Base-by-base conservation (phyloP, 75 land plant genomes). In the Larix kaempferi region DNA sequence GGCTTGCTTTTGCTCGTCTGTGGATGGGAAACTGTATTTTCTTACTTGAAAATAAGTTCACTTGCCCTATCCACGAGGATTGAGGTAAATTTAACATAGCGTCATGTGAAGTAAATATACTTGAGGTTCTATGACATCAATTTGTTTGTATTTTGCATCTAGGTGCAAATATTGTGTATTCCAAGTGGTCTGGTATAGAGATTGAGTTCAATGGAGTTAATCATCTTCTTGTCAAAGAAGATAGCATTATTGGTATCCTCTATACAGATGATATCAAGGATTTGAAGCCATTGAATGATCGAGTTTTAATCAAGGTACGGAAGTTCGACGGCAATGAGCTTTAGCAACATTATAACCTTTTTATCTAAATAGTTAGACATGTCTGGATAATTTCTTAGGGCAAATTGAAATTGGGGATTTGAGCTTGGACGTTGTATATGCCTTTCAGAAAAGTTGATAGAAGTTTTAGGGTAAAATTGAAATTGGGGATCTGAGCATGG, bases 151-250 rank as follows among this genome's bases (percentile, higher is more conserved):
- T 76, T 21, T 58, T 76, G 37, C n/a, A 76, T 94, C 33, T 83
- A 76, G 96, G 96, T 29, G 78, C 80, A 59, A 84, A 86, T 66
- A 82, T 94, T 29, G 92, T 94, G 3, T 91, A 92, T 77, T 94
- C 96, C 58, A 94, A 92, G 84, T 94, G 86, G 77, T 90, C 94
- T 19, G 94, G 96, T 22, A 94, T 92, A 19, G 96, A 91, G 75
- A 59, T 94, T 67, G 91, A 94, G 72, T 88, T 94, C 81, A 88
- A 90, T 79, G 96, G 92, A 29, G 59, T 79, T 29, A 83, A 85
- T 63, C 94, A 91, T 74, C 87, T 94, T 12, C 77, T 94, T 22
- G 72, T 90, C 71, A 94, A 92, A 82, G 96, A 94, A 74, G 96
- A 92, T 79, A 94, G 92, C 82, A 86, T 94, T 63, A 83, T 90